Evolutionary conservation across 495 filamentous ascomycete genomes (phyloP), one percentile per base, ranked within the genome.

Genomic region (Aspergillus cavernicola): DNA sequence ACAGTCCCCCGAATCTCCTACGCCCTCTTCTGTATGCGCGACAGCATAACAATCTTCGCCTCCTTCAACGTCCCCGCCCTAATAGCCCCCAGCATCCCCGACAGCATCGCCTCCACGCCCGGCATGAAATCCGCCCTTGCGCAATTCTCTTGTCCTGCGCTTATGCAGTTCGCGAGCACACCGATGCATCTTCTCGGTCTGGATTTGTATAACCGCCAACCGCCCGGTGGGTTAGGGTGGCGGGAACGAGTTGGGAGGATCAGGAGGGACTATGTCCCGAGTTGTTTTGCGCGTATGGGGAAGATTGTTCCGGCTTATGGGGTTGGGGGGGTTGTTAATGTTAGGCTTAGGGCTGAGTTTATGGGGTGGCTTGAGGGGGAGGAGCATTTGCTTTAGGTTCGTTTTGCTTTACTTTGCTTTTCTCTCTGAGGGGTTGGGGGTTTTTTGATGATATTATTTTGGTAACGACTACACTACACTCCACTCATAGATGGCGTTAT

Each of bases 291-390:
- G 57, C 76, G 93, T 43, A 88, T 97, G 74, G 88, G 86, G 35
- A 84, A 93, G 71, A 96, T 97, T 60, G 80, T 97, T 22, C 92
- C 93, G 42, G 92, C 92, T 15, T 97, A 96, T 79, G 92, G 92
- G 23, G 74, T 96, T 38, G 92, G 92, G 1, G 92, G 92, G 3
- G 91, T 96, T 39, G 86, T 91, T 3, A 97, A 97, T 76, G 75
- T 79, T 43, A 78, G 84, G 56, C 74, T 96, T 44, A 80, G 92
- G 60, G 76, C 72, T 65, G 65, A 58, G 38, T 57, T 84, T 66
- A 82, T 88, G 76, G 70, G 64, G 57, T 63, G 51, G 42, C 38
- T 84, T 46, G 76, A 82, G 65, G 64, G 59, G 31, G 18, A 24
- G 29, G 29, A 47, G 5, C 9, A 4, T 4, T 4, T 5, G 5